Evolutionary conservation across 192 early-diverging fungal genomes (phyloP).

Genomic region (Umbelopsis sp.): DNA sequence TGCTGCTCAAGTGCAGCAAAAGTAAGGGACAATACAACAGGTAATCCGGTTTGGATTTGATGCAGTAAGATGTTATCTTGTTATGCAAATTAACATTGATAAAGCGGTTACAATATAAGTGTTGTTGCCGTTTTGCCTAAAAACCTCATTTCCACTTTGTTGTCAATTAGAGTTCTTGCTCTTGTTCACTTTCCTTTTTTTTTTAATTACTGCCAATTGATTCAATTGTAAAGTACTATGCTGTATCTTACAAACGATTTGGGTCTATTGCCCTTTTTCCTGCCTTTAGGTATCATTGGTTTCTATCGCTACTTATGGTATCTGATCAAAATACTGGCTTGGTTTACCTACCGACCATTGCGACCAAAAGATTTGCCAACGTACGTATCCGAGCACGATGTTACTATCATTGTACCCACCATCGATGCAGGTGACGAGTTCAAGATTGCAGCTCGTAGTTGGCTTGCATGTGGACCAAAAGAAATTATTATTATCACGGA

Average conservation of each 20-base stretch:
- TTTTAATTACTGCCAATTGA: not conserved
- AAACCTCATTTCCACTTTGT: too few relatives aligned
- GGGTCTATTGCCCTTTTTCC: constrained; percentile 51
- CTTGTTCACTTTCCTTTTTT: not conserved
- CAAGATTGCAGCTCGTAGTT: constrained; percentile 55
- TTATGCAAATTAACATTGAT: too few relatives aligned
- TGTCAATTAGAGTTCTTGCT: not conserved
- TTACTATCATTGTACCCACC: constrained; percentile 64
- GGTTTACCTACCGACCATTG: constrained; percentile 55
- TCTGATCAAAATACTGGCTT: constrained; percentile 56
- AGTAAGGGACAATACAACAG: too few relatives aligned
- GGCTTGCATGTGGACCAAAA: constrained; percentile 54
- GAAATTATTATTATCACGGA: constrained; percentile 64
- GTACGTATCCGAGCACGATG: constrained; percentile 50
- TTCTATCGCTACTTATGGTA: constrained; percentile 66
- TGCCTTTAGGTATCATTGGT: constrained; percentile 61
- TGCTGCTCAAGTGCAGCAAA: too few relatives aligned
- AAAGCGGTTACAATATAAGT: too few relatives aligned
- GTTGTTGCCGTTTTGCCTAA: too few relatives aligned
- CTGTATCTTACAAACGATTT: constrained; percentile 59
- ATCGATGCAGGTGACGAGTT: constrained; percentile 68
- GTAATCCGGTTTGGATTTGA: too few relatives aligned
- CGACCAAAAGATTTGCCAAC: constrained; percentile 46
- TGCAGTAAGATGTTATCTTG: too few relatives aligned
- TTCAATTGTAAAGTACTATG: constrained; percentile 33